Evolutionary conservation across 768 basidiomycete genomes (phyloP), one percentile per base, ranked within the genome.

Genomic region (Panellus pusillus): DNA sequence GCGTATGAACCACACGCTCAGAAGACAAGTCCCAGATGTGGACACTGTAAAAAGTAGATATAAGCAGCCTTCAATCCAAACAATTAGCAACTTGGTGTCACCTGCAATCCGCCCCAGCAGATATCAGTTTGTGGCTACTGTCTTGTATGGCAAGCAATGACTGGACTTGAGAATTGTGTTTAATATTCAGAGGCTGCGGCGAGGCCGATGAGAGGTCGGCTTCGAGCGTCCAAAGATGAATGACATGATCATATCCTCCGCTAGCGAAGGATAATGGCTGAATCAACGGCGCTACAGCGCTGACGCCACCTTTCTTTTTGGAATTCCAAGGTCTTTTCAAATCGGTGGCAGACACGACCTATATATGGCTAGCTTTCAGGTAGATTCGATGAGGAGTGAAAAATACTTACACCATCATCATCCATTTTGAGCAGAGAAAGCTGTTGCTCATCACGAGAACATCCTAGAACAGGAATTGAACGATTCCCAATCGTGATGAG

Each of bases 211-310:
- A 63, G 36, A 71, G 46, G 56, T 72, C 70, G 5, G 64, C 61
- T 6, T 69, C 59, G 28, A 79, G 49, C 14, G 71, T 66, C 81
- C 81, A 81, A 6, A 80, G 61, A 51, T 79, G 78, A 15, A 81
- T 70, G 35, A 59, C 49, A 49, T 79, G 79, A 62, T 81, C 78
- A 43, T 77, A 72, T 6, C 79, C 79, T 20, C 79, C 80, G 9
- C 71, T 81, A 3, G 70, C 78, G 62, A 81, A 80, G 64, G 68
- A 65, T 35, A 66, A 61, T 12, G 74, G 70, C 31, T 73, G 74
- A 61, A 68, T 63, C 68, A 79, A 65, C 13, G 74, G 37, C n/a
- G 74, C 63, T 11, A 80, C 57, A 15, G 74, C 72, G 46, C 77
- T 79, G 24, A 73, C 69, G 3, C 78, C 79, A 13, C 65, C 60